Evolutionary conservation across 2,329 filamentous ascomycete genomes (phyloP).

Genomic region (Aaosphaeria pasadenensis): DNA sequence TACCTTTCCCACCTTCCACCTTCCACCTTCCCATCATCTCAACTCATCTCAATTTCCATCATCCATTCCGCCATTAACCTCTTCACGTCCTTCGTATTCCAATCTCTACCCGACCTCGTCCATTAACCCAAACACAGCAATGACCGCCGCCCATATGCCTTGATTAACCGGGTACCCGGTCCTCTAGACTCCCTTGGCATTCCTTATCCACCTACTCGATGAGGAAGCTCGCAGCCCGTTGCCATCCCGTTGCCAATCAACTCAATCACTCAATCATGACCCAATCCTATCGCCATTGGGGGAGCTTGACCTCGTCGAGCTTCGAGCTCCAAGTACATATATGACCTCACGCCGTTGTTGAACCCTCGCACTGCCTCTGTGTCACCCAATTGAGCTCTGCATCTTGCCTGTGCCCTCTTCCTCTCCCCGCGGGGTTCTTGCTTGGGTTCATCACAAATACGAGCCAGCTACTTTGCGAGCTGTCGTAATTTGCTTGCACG

Average conservation of each 20-base stretch:
- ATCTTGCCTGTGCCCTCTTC: neutral
- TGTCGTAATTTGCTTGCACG: neutral
- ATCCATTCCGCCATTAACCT: too few relatives aligned
- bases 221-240: slow-evolving; percentile 26
- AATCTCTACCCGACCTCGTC: too few relatives aligned
- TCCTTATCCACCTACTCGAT: slow-evolving; percentile 31
- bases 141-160: neutral
- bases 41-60: too few relatives aligned
- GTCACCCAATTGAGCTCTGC: neutral
- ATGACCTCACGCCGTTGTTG: neutral
- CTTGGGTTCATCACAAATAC: neutral
- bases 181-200: slow-evolving; percentile 29
- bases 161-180: slow-evolving; percentile 29
- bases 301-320: neutral
- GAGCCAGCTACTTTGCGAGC: neutral
- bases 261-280: slow-evolving; percentile 3
- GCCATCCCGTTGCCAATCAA: slow-evolving; percentile 18
- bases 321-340: neutral
- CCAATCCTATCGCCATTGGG: neutral
- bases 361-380: neutral
- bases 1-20: too few relatives aligned
- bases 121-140: too few relatives aligned
- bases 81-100: too few relatives aligned
- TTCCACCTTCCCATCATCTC: too few relatives aligned
- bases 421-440: neutral